Evolutionary conservation across 2,329 filamentous ascomycete genomes (phyloP), one percentile per base, ranked within the genome.

Genomic region (Chaetomiaceae sp.): DNA sequence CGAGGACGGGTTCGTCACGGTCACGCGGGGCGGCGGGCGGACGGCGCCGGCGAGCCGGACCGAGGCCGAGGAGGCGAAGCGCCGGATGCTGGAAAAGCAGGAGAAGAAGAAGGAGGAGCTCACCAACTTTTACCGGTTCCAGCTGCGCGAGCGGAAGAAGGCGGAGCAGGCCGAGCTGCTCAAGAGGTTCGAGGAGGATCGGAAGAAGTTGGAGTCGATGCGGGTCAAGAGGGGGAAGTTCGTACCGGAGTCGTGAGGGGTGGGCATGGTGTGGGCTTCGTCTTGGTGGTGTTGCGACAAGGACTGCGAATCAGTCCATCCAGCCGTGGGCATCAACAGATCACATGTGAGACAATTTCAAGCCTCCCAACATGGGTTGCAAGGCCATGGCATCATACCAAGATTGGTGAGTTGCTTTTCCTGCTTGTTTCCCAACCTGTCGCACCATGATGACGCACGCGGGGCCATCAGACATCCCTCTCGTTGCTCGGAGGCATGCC

Each of bases 1-100:
- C 69, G 91, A 90, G 65, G 94, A 99, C 69, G 94, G 94, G 2
- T 99, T 99, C 68, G 81, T 97, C 45, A 97, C 91, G 3, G 94
- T 99, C 22, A 88, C 85, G 1, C 81, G 88, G 51, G 91, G 91
- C 23, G 88, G 88, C 36, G 77, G 86, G n/a, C n/a, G n/a, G 54
- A 78, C 78, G 6, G 87, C 86, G n/a, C 84, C 89, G 1, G 91
- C 88, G 1, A 81, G 85, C 31, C 38, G 37, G 22, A 12, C 51
- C 44, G 6, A 1, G 63, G 82, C 84, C 15, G 80, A 84, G 65
- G 81, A 83, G 61, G 77, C 77, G 51, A 74, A 71, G 59, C 72
- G 72, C 64, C 79, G 76, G 72, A 79, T 84, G 74, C 73, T 83
- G 67, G 82, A 87, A 71, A 81, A 84, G 70, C 76, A 78, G 63